These are phyloP conservation scores for Albatrellus ellisii DNA, from an alignment of 768 basidiomycete species.

Conservation along the genomic window DNA sequence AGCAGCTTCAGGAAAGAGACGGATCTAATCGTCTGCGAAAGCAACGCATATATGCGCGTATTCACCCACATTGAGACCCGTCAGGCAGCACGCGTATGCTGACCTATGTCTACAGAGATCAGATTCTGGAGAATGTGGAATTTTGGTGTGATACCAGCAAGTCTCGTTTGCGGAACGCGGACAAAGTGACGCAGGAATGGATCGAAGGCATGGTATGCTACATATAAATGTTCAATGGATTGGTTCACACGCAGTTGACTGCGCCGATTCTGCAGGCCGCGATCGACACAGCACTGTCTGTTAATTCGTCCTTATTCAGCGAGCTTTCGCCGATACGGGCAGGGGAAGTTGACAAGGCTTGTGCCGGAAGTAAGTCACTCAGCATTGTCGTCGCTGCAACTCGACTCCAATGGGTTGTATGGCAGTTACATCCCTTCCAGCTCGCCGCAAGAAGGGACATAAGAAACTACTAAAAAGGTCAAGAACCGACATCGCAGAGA, in stretches of 20 bases:
- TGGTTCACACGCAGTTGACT: neutral
- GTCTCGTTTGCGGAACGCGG: neutral
- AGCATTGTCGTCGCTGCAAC: neutral
- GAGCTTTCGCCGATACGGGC: constrained; percentile 1
- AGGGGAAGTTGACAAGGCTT: neutral
- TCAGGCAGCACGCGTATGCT: neutral
- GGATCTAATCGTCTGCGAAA: constrained; percentile 4
- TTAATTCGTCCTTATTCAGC: neutral
- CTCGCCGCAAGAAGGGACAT: neutral
- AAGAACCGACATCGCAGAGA: constrained; percentile 1
- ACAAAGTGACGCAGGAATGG: neutral
- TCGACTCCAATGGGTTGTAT: neutral
- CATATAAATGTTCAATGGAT: neutral
- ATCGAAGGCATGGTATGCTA: neutral
- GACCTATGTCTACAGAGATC: neutral
- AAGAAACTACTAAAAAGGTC: neutral
- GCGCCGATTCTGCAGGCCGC: neutral
- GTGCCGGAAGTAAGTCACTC: neutral
- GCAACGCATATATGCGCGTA: constrained; percentile 13
- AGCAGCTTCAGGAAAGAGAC: constrained; percentile 7
- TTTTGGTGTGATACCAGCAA: neutral
- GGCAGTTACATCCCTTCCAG: neutral
- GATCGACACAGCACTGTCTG: neutral
- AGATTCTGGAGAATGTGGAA: neutral
- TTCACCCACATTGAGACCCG: neutral